Evolutionary conservation across 768 basidiomycete species (phyloP).

Genomic region (Leccinum imitatum): DNA sequence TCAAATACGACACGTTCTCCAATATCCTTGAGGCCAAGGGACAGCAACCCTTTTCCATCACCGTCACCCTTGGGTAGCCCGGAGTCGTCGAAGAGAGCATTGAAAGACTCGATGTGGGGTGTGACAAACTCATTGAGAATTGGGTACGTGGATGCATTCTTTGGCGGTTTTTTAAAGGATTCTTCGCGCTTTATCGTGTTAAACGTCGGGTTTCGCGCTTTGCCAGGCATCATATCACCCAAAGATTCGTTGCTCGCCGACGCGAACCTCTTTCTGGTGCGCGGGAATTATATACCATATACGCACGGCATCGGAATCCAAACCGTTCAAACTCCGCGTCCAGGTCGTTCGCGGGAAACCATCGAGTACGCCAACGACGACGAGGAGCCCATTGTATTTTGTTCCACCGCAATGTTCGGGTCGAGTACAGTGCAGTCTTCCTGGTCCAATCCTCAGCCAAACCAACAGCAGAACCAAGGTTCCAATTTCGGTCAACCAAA

Average conservation of each 20-base stretch:
- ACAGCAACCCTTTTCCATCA: constrained; percentile 77
- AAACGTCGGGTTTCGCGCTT: constrained; percentile 60
- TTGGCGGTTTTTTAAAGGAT: constrained; percentile 72
- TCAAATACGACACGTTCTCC: constrained; percentile 94
- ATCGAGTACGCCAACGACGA: constrained; percentile 26
- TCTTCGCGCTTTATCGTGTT: constrained; percentile 80
- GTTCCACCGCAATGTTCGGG: constrained; percentile 56
- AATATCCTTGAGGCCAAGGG: constrained; percentile 78
- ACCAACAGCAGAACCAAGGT: constrained; percentile 53
- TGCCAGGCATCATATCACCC: constrained; percentile 47
- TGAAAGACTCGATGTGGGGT: constrained; percentile 96
- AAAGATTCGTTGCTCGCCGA: not conserved
- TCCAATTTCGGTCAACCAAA: constrained; percentile 71
- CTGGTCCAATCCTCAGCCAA: constrained; percentile 69
- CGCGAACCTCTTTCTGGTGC: constrained; percentile 17
- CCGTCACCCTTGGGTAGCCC: constrained; percentile 73
- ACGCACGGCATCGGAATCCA: constrained; percentile 15
- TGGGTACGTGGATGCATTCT: constrained; percentile 64
- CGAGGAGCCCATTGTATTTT: constrained; percentile 17
- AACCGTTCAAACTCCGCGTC: constrained; percentile 21
- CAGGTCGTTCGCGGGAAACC: constrained; percentile 10
- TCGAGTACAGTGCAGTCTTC: constrained; percentile 50
- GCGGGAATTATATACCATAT: constrained; percentile 26
- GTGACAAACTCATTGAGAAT: constrained; percentile 90
- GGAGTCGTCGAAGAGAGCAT: constrained; percentile 92